Evolutionary conservation across 176 grass and related monocot species (phyloP).

Genomic region (Echinochloa phyllopogon): DNA sequence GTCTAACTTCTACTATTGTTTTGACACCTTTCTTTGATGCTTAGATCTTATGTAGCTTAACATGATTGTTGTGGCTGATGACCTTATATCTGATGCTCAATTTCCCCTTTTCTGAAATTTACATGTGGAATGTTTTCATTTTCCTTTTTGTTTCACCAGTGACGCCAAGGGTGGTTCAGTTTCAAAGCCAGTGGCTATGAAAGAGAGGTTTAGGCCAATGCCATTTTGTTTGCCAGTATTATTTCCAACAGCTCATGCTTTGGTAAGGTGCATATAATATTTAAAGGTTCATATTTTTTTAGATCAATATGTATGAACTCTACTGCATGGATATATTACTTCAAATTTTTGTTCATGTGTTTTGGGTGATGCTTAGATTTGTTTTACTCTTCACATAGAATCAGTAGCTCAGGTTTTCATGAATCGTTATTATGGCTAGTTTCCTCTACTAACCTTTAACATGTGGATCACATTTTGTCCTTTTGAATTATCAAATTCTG

Average conservation of each 20-base stretch:
- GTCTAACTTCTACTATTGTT: neutral
- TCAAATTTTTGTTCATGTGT: neutral
- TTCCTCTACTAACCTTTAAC: conserved; percentile 10
- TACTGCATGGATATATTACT: conserved; percentile 32
- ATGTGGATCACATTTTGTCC: neutral
- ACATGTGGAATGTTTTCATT: conserved; percentile 24
- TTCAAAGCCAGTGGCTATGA: conserved; percentile 58
- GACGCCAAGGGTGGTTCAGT: conserved; percentile 60
- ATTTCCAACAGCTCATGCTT: conserved; percentile 82
- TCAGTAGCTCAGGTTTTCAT: neutral
- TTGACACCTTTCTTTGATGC: neutral
- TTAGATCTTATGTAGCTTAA: neutral
- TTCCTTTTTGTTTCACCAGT: conserved; percentile 55
- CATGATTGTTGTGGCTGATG: neutral
- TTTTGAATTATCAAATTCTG: conserved; percentile 30
- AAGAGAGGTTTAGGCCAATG: conserved; percentile 90
- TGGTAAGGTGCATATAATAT: conserved; percentile 63
- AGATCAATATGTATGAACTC: conserved; percentile 30
- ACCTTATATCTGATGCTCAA: neutral
- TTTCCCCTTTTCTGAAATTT: conserved; percentile 22
- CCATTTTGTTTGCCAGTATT: conserved; percentile 85
- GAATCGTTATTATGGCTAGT: conserved; percentile 30
- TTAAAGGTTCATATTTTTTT: conserved; percentile 1
- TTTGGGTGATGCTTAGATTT: conserved; percentile 31
- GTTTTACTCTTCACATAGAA: conserved; percentile 23